Percentiles rank a stretch among this genome's conserved stretches.
phyloP scores from a whole-genome alignment of 163 green algal species.

The Chlorella variabilis region DNA sequence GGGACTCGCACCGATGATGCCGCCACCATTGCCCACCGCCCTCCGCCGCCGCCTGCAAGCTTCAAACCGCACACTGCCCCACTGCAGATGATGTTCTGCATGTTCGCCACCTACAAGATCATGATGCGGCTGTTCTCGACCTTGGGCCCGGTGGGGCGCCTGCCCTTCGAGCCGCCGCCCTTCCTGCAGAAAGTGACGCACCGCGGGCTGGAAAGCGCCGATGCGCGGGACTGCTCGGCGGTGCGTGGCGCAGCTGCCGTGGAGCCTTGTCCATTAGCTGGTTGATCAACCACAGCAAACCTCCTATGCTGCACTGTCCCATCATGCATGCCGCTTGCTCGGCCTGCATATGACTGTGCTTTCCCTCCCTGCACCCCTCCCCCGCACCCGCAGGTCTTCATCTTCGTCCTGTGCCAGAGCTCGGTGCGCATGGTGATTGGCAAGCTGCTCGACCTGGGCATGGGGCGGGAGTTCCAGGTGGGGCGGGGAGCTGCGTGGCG shows the following conservation, averaged over 20 bases:
- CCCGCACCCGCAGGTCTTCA: slow-evolving; percentile 40
- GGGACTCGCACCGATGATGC: too few relatives aligned
- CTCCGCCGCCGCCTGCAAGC: too few relatives aligned
- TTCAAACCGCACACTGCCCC: background rate
- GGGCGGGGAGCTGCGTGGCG: background rate
- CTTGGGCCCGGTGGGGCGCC: slow-evolving; percentile 7
- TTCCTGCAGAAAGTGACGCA: slow-evolving; percentile 54
- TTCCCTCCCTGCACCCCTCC: background rate
- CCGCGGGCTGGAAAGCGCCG: slow-evolving; percentile 32
- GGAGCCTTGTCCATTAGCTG: background rate
- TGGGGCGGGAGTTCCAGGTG: slow-evolving; percentile 40
- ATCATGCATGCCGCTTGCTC: background rate
- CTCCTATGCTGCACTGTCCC: background rate
- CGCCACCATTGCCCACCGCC: too few relatives aligned
- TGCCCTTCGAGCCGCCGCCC: slow-evolving; percentile 53
- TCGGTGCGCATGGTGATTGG: slow-evolving; percentile 27
- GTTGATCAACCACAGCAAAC: background rate
- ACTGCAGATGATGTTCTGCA: slow-evolving; percentile 37
- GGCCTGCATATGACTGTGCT: too few relatives aligned
- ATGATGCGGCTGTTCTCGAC: slow-evolving; percentile 27
- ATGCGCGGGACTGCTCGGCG: slow-evolving; percentile 24
- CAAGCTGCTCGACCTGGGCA: slow-evolving; percentile 44
- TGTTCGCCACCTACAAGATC: slow-evolving; percentile 44
- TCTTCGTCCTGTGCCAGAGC: slow-evolving; percentile 54
- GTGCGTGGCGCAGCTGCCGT: background rate